Conservation (phyloP, 192 early-diverging fungal species). For the Ambispora gerdemannii region DNA sequence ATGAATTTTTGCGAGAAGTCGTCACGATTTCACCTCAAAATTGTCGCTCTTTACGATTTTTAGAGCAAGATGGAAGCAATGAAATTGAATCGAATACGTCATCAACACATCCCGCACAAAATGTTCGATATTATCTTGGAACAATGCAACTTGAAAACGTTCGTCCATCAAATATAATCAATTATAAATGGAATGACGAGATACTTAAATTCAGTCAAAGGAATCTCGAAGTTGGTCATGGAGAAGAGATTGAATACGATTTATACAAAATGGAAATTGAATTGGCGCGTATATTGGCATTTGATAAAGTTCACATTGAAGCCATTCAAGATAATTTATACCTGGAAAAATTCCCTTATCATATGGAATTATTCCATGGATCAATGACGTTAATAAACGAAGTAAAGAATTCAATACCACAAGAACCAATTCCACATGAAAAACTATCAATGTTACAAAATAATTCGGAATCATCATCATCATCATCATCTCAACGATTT, state of each 20-base stretch:
- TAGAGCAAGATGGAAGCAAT: not conserved
- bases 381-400: conserved; percentile 20
- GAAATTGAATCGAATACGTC: not conserved
- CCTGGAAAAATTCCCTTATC: conserved; percentile 23
- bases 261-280: conserved; percentile 27
- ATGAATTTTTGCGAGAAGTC: conserved; percentile 26
- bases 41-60: conserved; percentile 19
- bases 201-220: conserved; percentile 21
- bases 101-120: not conserved
- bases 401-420: conserved; percentile 19
- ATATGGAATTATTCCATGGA: conserved; percentile 25
- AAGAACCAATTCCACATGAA: conserved; percentile 3
- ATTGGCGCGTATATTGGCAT: conserved; percentile 13
- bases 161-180: not conserved
- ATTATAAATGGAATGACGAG: conserved; percentile 16
- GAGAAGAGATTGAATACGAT: conserved; percentile 27
- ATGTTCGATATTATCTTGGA: not conserved
- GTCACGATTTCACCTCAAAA: not conserved
- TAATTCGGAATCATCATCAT: not conserved
- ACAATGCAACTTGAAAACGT: conserved; percentile 1
- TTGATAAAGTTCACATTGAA: conserved; percentile 27
- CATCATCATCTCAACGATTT: not conserved
- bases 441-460: not conserved
- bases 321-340: conserved; percentile 1
- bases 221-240: conserved; percentile 16